Evolutionary conservation across 129 eudicot species (phyloP), one percentile per base, ranked within the genome.

Genomic region (Oenanthe sinensis): DNA sequence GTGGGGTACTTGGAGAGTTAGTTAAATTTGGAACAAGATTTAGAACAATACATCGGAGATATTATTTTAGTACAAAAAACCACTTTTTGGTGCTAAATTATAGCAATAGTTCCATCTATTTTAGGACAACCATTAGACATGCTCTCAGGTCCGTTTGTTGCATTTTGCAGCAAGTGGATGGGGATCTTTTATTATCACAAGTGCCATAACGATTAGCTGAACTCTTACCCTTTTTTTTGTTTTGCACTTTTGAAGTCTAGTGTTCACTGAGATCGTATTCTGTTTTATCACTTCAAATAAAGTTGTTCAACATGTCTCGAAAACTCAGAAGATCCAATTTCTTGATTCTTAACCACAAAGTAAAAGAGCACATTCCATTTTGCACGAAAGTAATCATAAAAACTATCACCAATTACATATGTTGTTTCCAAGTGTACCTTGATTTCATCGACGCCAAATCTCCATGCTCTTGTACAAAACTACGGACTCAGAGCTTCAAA

Each of bases 381-480:
- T 60, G 24, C 79, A 71, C 8, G 54, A 72, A 42, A 15, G 24
- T 24, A 45, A 16, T 55, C 81, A 24, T 72, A 12, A 65, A 78
- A 79, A 71, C 40, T 22, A 71, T 70, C 77, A 49, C 77, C 81
- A 71, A n/a, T 12, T n/a, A 11, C n/a, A 12, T 1, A 8, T 22
- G 28, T 22, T 13, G 76, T 1, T 22, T n/a, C n/a, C 9, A 3
- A 4, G 13, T 77, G 71, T 63, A 83, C 88, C 60, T 85, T 75
- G 84, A 26, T 84, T 82, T 81, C 71, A 36, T 82, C 84, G 74
- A 79, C 77, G 39, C 68, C 44, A 45, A 3, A 76, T 71, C 20
- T 75, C 72, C 79, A 71, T 78, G 58, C 78, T 43, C 50, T 71
- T 71, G 76, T 22, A 45, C 46, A 40, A 72, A 22, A 22, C 76